These are phyloP conservation scores for Candida easanensis DNA, from an alignment of 805 yeast genomes.

Conservation along the genomic window DNA sequence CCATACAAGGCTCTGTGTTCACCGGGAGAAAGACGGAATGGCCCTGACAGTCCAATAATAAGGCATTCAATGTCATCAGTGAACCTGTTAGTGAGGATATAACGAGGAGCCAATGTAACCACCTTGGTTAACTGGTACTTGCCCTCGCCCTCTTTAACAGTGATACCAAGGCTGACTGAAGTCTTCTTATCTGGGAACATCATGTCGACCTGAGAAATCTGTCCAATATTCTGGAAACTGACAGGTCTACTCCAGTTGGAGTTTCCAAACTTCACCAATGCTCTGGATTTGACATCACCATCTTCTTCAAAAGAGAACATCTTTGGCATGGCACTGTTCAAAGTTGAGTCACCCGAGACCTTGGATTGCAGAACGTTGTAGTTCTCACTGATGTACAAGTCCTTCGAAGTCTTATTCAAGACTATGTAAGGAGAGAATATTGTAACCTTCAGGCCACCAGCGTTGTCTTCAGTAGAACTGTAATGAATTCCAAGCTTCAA, in stretches of 20 bases:
- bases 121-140: slow-evolving; percentile 74
- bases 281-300: slow-evolving; percentile 60
- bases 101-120: slow-evolving; percentile 80
- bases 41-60: slow-evolving; percentile 63
- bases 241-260: slow-evolving; percentile 71
- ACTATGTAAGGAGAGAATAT: slow-evolving; percentile 85
- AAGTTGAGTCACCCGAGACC: slow-evolving; percentile 30
- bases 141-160: slow-evolving; percentile 81
- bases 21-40: slow-evolving; percentile 43
- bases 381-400: slow-evolving; percentile 53
- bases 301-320: slow-evolving; percentile 81
- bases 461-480: slow-evolving; percentile 43
- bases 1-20: slow-evolving; percentile 59
- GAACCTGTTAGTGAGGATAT: slow-evolving; percentile 63
- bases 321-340: slow-evolving; percentile 49
- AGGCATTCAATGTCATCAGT: slow-evolving; percentile 54
- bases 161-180: slow-evolving; percentile 76
- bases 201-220: slow-evolving; percentile 55
- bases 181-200: slow-evolving; percentile 46
- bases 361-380: slow-evolving; percentile 50
- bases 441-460: slow-evolving; percentile 60
- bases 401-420: slow-evolving; percentile 74
- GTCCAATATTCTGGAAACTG: slow-evolving; percentile 90
- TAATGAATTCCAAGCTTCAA: slow-evolving; percentile 67
- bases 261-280: slow-evolving; percentile 60